A percentile compares a stretch with the other conserved stretches of the same genome.
These are phyloP conservation scores for Rhizomucor miehei DNA, from an alignment of 371 early-diverging fungal genomes.

Conservation along the genomic window DNA sequence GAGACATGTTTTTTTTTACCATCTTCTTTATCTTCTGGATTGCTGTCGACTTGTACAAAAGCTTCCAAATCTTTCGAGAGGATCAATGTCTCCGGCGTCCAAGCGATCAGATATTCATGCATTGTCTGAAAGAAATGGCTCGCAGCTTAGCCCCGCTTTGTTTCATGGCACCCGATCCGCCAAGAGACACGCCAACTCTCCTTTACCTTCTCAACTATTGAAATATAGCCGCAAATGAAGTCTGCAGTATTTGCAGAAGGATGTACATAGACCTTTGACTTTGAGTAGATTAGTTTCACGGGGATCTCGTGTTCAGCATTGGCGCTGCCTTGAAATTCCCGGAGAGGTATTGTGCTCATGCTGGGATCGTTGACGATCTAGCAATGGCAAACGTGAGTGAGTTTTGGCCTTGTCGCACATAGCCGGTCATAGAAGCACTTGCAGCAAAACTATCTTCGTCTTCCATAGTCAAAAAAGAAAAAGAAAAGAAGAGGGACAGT, in stretches of 20 bases:
- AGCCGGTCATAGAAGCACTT: background rate
- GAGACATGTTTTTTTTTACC: slow-evolving; percentile 9
- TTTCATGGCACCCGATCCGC: background rate
- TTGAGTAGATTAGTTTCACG: slow-evolving; percentile 41
- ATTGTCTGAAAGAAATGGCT: slow-evolving; percentile 13
- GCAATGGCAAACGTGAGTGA: background rate
- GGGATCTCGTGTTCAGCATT: slow-evolving; percentile 9
- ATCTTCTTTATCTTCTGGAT: slow-evolving; percentile 29
- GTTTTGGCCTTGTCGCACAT: background rate
- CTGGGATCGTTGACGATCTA: slow-evolving; percentile 16
- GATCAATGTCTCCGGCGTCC: slow-evolving; percentile 44
- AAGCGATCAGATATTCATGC: slow-evolving; percentile 37
- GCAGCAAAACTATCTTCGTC: slow-evolving; percentile 13
- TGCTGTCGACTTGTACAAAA: slow-evolving; percentile 36
- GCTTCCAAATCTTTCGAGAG: slow-evolving; percentile 37
- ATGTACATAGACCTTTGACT: slow-evolving; percentile 51
- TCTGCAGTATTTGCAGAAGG: slow-evolving; percentile 28
- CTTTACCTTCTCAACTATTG: slow-evolving; percentile 38
- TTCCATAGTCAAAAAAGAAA: too few species aligned
- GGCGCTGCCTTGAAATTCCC: background rate
- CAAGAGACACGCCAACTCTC: background rate
- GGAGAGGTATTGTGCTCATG: slow-evolving; percentile 1
- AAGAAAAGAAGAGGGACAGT: too few species aligned
- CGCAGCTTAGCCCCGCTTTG: background rate
- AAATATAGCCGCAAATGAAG: slow-evolving; percentile 42